Conservation (phyloP, 352 stramenopile species). For the Phytophthora meadii region DNA sequence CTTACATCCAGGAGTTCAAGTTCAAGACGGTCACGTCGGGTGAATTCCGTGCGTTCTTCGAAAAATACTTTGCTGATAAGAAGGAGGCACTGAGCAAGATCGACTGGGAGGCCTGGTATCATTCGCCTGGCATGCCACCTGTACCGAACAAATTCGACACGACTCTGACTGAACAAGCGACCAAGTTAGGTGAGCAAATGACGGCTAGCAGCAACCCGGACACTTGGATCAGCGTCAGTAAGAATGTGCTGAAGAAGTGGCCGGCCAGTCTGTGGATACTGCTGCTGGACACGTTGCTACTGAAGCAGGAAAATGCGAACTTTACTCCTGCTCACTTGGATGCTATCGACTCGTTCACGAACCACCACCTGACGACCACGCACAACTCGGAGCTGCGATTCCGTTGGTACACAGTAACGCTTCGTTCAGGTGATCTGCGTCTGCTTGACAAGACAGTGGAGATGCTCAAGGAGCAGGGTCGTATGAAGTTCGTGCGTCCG, state of each 20-base stretch:
- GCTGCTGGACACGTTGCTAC: constrained; percentile 63
- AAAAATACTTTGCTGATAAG: constrained; percentile 76
- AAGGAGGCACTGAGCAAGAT: constrained; percentile 61
- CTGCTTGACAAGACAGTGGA: constrained; percentile 45
- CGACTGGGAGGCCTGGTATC: constrained; percentile 95
- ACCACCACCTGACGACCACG: constrained; percentile 53
- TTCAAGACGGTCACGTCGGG: constrained; percentile 88
- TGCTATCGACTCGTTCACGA: constrained; percentile 63
- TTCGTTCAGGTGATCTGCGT: constrained; percentile 57
- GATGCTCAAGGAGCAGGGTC: constrained; percentile 73
- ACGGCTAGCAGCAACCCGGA: constrained; percentile 24
- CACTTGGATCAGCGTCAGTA: constrained; percentile 41
- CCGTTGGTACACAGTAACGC: constrained; percentile 69
- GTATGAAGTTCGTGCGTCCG: constrained; percentile 81
- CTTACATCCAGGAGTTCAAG: constrained; percentile 92
- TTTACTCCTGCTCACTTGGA: constrained; percentile 52
- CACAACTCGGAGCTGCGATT: constrained; percentile 78
- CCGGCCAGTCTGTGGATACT: constrained; percentile 62
- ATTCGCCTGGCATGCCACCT: constrained; percentile 89
- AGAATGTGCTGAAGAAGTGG: constrained; percentile 46
- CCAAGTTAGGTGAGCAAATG: constrained; percentile 52
- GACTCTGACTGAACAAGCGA: constrained; percentile 65
- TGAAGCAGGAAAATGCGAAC: constrained; percentile 39
- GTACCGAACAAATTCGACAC: constrained; percentile 90
- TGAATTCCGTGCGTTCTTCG: constrained; percentile 80